Conservation (phyloP, 2,329 filamentous ascomycete species). For the Phialophora chinensis region DNA sequence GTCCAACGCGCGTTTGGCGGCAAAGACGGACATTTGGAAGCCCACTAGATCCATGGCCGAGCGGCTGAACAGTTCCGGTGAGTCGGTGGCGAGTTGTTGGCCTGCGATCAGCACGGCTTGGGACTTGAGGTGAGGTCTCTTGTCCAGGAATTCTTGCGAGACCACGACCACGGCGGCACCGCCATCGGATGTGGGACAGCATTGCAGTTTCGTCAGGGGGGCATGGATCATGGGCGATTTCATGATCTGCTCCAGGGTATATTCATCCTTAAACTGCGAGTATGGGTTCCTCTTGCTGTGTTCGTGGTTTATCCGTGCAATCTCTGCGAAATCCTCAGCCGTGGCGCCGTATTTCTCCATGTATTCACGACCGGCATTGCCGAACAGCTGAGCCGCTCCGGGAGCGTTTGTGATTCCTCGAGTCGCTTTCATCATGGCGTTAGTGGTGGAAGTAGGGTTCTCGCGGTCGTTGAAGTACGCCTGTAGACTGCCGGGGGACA, state of each 20-base stretch:
- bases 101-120: conserved; percentile 90
- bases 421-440: conserved; percentile 81
- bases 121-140: conserved; percentile 77
- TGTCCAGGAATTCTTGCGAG: conserved; percentile 85
- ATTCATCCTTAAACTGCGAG: conserved; percentile 95
- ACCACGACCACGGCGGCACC: conserved; percentile 87
- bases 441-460: conserved; percentile 75
- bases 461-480: conserved; percentile 83
- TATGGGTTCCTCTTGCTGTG: conserved; percentile 94
- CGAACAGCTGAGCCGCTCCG: conserved; percentile 90
- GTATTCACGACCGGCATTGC: conserved; percentile 90
- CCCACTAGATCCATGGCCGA: conserved; percentile 88
- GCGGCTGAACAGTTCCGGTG: conserved; percentile 75
- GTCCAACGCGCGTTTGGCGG: conserved; percentile 70
- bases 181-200: conserved; percentile 94
- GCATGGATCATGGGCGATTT: conserved; percentile 77
- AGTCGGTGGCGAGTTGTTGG: conserved; percentile 85
- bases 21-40: conserved; percentile 79
- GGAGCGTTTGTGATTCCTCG: conserved; percentile 81
- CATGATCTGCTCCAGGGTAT: conserved; percentile 82
- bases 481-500: conserved; percentile 89
- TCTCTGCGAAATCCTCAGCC: conserved; percentile 88
- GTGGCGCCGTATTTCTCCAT: conserved; percentile 94
- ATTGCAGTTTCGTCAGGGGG: conserved; percentile 96
- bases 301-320: conserved; percentile 88